Evolutionary conservation across 163 green algal species (phyloP).

Genomic region (Trebouxiophyceae sp.): DNA sequence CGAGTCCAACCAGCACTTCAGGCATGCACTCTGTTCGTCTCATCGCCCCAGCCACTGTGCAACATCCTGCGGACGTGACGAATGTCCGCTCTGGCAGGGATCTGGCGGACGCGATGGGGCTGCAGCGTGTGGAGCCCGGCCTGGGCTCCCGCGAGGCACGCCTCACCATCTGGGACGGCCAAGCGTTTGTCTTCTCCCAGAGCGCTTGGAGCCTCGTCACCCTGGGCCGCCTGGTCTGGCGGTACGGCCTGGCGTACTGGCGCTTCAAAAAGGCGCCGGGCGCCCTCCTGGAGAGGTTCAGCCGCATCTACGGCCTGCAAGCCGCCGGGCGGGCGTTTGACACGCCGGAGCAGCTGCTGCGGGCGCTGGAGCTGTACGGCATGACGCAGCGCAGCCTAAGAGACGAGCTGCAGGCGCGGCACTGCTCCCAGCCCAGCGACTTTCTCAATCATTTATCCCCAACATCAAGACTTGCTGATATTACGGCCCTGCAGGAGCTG

Average conservation of each 20-base stretch:
- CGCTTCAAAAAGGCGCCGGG: conserved; percentile 4
- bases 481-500: conserved; percentile 7
- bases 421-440: not conserved
- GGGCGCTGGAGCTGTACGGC: conserved; percentile 23
- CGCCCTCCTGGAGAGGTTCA: conserved; percentile 16
- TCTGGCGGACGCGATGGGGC: conserved; percentile 19
- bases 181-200: conserved; percentile 27
- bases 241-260: conserved; percentile 20
- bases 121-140: conserved; percentile 10
- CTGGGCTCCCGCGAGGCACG: not conserved
- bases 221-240: conserved; percentile 10
- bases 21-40: too few relatives aligned
- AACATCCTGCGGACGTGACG: too few relatives aligned
- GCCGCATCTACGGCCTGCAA: conserved; percentile 28
- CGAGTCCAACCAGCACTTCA: conserved; percentile 22
- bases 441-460: not conserved
- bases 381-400: conserved; percentile 30
- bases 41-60: too few relatives aligned
- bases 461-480: not conserved
- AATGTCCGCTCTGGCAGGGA: too few relatives aligned
- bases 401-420: conserved; percentile 9
- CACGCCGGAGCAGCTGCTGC: conserved; percentile 24
- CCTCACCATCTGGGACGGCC: conserved; percentile 27
- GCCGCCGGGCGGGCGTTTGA: conserved; percentile 18
- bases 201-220: conserved; percentile 25